Base-by-base conservation (phyloP, 768 basidiomycete species). In the Tylopilus vinaceipallidus region DNA sequence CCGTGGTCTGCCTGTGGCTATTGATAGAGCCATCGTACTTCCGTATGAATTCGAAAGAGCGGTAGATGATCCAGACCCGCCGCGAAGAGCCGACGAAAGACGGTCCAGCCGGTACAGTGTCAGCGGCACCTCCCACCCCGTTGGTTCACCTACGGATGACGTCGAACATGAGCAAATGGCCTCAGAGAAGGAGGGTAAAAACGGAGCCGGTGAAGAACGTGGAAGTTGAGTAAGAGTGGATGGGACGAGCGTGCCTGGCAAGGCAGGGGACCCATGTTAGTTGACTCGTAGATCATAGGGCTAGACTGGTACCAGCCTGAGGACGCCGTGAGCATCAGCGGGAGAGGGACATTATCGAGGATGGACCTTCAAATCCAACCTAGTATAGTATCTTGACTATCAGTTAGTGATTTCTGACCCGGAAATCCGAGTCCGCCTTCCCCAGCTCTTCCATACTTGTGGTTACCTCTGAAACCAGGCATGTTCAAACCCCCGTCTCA, bases 11-110 rank as follows among this genome's bases (percentile, higher is more conserved):
- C 91, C 91, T 0, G 85, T 89, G 19, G 91, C 90, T 9, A 91
- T 94, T 40, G 91, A 93, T 68, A 82, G 93, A 45, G 90, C 93
- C 0, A 80, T 95, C 44, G 76, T 95, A 63, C 75, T 94, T 16
- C 92, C 91, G 1, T 73, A 72, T 30, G 90, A 91, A 49, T 80
- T 80, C 51, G 59, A 74, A 52, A 67, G 65, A 30, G 32, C 30
- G n/a, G 37, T 57, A 33, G 66, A 57, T 17, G 24, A 59, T n/a
- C 43, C 27, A n/a, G 53, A 48, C 13, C 32, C 39, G 7, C 45
- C 34, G 6, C 38, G 36, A 22, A 23, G 39, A 24, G 20, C 17
- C 11, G 56, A 67, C 22, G 61, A 58, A 24, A 41, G 20, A 20
- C 44, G 43, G 35, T 50, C 52, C 3, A 55, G 54, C 13, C 45